phyloP scores from a whole-genome alignment of 116 monocot species.

The Iris pallida region DNA sequence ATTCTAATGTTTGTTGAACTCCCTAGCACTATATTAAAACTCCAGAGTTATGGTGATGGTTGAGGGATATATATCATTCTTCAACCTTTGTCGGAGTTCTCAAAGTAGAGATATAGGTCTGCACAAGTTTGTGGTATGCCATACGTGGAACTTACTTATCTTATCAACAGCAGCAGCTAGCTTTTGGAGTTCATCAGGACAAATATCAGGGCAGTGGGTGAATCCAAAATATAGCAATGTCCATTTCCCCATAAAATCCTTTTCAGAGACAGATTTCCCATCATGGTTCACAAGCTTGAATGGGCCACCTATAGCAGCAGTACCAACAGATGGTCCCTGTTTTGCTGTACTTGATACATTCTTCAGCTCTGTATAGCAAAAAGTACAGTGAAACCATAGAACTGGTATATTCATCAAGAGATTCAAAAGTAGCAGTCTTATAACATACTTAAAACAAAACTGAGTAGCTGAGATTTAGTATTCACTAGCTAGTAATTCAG shows the following conservation, averaged over 20 bases:
- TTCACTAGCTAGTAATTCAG: not conserved
- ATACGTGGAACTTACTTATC: conserved; percentile 56
- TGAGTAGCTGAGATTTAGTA: not conserved
- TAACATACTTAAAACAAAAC: not conserved
- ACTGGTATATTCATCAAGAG: not conserved
- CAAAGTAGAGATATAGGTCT: too few species aligned
- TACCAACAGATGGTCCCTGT: conserved; percentile 76
- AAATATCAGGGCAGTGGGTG: conserved; percentile 96
- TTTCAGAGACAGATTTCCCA: conserved; percentile 69
- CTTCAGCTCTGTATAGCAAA: conserved; percentile 56
- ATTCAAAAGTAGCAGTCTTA: not conserved
- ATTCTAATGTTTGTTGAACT: too few species aligned
- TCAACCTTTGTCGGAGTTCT: too few species aligned
- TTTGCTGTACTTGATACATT: conserved; percentile 51
- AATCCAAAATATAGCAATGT: conserved; percentile 94
- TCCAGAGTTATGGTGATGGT: too few species aligned
- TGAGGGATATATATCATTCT: too few species aligned
- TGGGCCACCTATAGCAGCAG: conserved; percentile 91
- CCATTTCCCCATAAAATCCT: conserved; percentile 93
- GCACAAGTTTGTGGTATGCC: too few species aligned
- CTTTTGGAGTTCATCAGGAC: conserved; percentile 95
- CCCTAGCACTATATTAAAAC: too few species aligned
- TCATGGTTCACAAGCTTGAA: conserved; percentile 78
- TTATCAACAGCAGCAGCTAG: conserved; percentile 73
- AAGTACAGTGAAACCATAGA: not conserved